Base-by-base conservation (phyloP, 768 basidiomycete genomes). In the Leccinum subtestaceum region DNA sequence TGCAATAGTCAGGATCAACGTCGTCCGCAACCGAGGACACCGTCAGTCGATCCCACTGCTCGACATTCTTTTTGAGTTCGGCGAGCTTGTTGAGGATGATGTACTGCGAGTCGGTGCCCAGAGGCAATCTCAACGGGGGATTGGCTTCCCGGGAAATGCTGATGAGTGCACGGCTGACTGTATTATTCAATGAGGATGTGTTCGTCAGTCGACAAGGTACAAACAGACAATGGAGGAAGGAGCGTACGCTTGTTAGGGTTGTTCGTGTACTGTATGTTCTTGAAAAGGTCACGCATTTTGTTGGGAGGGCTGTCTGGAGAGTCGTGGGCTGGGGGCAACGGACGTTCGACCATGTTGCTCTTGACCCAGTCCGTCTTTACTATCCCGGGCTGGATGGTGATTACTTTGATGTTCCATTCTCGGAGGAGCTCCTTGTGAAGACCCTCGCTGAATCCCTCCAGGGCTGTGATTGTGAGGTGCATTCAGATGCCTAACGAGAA, bases 361-460 rank as follows among this genome's bases (percentile, higher is more conserved):
- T 69, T 68, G 36, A 52, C 59, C 60, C 67, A 66, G 8, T 66
- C 64, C 2, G 67, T 68, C 49, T 40, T 60, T 34, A 64, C 62
- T 0, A 60, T 57, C 48, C 67, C 67, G 9, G 67, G 67, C 21
- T 69, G 65, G 17, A 64, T 31, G 21, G 13, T 17, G 31, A 68
- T 64, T 6, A 71, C 48, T 48, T 62, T 70, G 45, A 70, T 71
- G 32, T 70, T 70, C 69, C 69, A 70, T 21, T 69, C 65, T 1
- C 65, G 52, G 6, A 6, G 46, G 1, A 70, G 67, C 27, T 70
- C 69, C 47, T 63, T 63, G 11, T 70, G 52, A 3, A 70, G 59
- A 3, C n/a, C 55, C 34, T 70, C 70, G 11, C 65, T 58, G 36
- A 70, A 70, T 6, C 70, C 69, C 48, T 72, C 70, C 36, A 70